Base-by-base conservation (phyloP, 1,284 basidiomycete genomes). In the Ganoderma boninense region DNA sequence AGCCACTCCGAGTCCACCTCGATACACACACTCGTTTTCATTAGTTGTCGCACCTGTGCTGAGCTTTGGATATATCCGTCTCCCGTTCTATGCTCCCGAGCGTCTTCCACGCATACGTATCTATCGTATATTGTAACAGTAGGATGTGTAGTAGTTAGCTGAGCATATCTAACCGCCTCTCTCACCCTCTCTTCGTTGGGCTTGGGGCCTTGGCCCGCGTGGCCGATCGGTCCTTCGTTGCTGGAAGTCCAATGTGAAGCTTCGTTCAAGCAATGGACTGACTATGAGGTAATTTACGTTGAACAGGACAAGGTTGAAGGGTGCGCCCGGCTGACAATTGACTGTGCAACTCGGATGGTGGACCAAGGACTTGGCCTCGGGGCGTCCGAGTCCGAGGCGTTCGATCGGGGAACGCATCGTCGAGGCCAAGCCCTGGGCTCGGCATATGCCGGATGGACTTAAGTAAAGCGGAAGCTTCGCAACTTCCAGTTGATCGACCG, bases 111-210 rank as follows among this genome's bases (percentile, higher is more conserved):
- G 44, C 38, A 4, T 23, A 46, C 46, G 18, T 18, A 49, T 35
- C 29, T 69, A 69, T 66, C 69, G 42, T 69, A 69, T 54, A 69
- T 54, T 69, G 69, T 69, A 69, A 38, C 60, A 60, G 42, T 69
- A 69, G 64, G 60, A 42, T 66, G 52, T 69, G 68, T 64, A 66
- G 69, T 69, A 66, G 44, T 18, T 40, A 57, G 16, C 40, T 35
- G 35, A 49, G 26, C 44, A 66, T 57, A 38, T 56, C 38, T 26
- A 38, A 62, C 38, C 66, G 42, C 62, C 40, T 46, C 40, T 46
- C 66, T 68, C 66, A 26, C 40, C 40, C 13, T 38, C n/a, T 18
- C 56, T 32, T 16, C 23, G 13, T 57, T 26, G 7, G 18, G 13
- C 6, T 1, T 29, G 57, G 7, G 29, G 5, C 32, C 7, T 13